Percentiles rank a stretch among this genome's conserved stretches.
These are phyloP conservation scores for Russula foetens DNA, from an alignment of 768 basidiomycete genomes.

Conservation along the genomic window DNA sequence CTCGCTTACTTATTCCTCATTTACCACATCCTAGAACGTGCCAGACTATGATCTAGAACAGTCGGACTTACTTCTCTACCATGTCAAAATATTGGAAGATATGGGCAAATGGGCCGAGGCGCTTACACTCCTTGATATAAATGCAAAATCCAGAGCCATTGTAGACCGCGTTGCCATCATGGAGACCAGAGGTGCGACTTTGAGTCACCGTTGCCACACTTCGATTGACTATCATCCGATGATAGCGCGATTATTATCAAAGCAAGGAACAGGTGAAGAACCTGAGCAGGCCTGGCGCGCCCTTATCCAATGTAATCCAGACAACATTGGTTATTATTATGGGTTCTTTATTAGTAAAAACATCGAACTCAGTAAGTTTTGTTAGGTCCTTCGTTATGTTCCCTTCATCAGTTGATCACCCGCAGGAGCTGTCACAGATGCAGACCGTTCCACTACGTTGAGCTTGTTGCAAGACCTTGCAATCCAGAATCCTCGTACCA, in stretches of 20 bases:
- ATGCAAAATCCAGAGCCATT: slow-evolving; percentile 54
- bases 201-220: not conserved
- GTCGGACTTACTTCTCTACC: slow-evolving; percentile 75
- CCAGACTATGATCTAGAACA: slow-evolving; percentile 75
- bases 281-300: slow-evolving; percentile 77
- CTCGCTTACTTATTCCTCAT: slow-evolving; percentile 10
- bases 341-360: slow-evolving; percentile 62
- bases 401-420: not conserved
- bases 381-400: slow-evolving; percentile 18
- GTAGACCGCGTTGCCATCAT: slow-evolving; percentile 64
- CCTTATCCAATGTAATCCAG: slow-evolving; percentile 80
- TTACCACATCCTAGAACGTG: slow-evolving; percentile 44
- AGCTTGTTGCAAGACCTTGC: slow-evolving; percentile 51
- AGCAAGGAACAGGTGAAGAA: slow-evolving; percentile 50
- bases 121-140: slow-evolving; percentile 52
- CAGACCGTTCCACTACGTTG: slow-evolving; percentile 45
- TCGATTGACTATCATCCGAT: not conserved
- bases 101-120: slow-evolving; percentile 55
- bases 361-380: slow-evolving; percentile 48
- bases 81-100: slow-evolving; percentile 66
- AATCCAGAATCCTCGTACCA: slow-evolving; percentile 54
- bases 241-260: slow-evolving; percentile 70
- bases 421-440: slow-evolving; percentile 38
- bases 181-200: slow-evolving; percentile 51
- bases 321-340: slow-evolving; percentile 71